phyloP scores from a whole-genome alignment of 768 basidiomycete genomes.

The Lactarius indigo region DNA sequence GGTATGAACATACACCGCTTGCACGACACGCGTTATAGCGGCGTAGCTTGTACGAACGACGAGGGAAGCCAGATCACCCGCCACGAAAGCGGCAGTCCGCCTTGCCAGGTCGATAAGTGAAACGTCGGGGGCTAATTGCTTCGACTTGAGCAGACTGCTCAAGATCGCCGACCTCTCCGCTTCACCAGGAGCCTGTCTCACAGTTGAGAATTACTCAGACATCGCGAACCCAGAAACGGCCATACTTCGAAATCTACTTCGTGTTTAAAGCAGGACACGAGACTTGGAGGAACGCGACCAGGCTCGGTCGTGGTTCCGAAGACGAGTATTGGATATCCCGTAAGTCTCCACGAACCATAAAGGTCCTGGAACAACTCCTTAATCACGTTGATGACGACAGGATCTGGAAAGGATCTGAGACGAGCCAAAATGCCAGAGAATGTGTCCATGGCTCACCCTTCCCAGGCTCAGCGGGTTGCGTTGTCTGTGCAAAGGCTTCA shows the following conservation, averaged over 20 bases:
- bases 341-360: constrained; percentile 51
- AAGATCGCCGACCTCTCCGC: constrained; percentile 64
- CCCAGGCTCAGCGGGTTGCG: constrained; percentile 58
- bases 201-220: neutral
- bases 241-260: constrained; percentile 62
- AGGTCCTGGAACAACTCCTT: constrained; percentile 61
- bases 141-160: constrained; percentile 38
- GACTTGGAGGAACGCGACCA: constrained; percentile 55
- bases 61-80: constrained; percentile 73
- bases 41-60: constrained; percentile 53
- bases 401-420: constrained; percentile 41
- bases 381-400: constrained; percentile 52
- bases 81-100: constrained; percentile 89
- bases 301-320: constrained; percentile 69
- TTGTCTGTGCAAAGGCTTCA: constrained; percentile 73
- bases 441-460: constrained; percentile 48
- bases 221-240: constrained; percentile 39
- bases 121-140: constrained; percentile 67
- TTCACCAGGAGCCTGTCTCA: constrained; percentile 73
- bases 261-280: constrained; percentile 81
- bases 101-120: constrained; percentile 67
- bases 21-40: constrained; percentile 48
- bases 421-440: neutral
- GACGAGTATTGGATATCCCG: constrained; percentile 70
- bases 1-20: neutral